Conservation (phyloP, 257 asterid genomes). For the Craterostigma plantagineum region DNA sequence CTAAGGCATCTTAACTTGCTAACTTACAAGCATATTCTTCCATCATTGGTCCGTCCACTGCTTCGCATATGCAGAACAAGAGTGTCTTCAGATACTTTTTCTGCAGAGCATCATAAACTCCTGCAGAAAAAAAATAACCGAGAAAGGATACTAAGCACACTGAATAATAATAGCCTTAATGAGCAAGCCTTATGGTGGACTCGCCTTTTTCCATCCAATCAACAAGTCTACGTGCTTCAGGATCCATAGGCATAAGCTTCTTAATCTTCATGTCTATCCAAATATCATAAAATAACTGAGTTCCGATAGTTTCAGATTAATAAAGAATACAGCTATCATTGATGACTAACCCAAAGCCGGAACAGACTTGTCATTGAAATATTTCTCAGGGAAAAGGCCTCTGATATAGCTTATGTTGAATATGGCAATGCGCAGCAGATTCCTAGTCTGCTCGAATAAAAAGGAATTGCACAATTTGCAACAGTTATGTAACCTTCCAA, state of each 20-base stretch:
- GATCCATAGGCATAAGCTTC: slow-evolving; percentile 97
- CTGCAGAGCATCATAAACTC: slow-evolving; percentile 90
- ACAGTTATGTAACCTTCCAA: background rate
- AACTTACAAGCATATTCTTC: slow-evolving; percentile 65
- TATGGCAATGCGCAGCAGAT: slow-evolving; percentile 86
- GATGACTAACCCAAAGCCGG: slow-evolving; percentile 74
- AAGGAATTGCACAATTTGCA: slow-evolving; percentile 3
- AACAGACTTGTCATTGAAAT: slow-evolving; percentile 79
- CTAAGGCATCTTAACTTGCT: background rate
- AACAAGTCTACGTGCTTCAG: slow-evolving; percentile 85
- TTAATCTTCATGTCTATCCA: slow-evolving; percentile 80
- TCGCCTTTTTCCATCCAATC: slow-evolving; percentile 98
- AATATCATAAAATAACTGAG: slow-evolving; percentile 9
- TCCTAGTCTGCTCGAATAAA: slow-evolving; percentile 53
- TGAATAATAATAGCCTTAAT: slow-evolving; percentile 6
- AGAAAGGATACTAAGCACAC: slow-evolving; percentile 4
- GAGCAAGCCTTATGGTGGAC: slow-evolving; percentile 6
- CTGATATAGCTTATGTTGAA: slow-evolving; percentile 92
- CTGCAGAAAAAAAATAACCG: slow-evolving; percentile 14
- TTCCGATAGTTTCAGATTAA: background rate
- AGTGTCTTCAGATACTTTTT: slow-evolving; percentile 84
- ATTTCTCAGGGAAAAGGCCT: slow-evolving; percentile 89
- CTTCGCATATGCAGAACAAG: slow-evolving; percentile 68
- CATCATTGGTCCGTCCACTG: slow-evolving; percentile 71
- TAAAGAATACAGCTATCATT: background rate